Percentiles rank a stretch among this genome's conserved stretches.
Conservation (phyloP, 1,284 basidiomycete species). For the Pseudozyma tsukubaensis region DNA sequence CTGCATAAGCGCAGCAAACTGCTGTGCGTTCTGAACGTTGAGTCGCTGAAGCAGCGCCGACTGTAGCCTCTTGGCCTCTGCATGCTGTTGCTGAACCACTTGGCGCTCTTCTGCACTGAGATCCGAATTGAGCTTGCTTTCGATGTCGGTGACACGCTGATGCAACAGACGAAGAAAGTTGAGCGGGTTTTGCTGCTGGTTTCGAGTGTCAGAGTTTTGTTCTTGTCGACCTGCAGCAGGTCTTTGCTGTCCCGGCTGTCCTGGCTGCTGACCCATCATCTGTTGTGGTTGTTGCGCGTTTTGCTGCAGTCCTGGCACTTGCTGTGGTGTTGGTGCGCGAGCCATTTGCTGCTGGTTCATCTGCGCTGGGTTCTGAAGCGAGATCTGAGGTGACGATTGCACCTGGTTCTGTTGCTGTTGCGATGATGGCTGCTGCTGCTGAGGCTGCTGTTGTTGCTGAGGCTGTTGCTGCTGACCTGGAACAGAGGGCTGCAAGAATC, state of each 20-base stretch:
- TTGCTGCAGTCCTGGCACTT: slow-evolving; percentile 24
- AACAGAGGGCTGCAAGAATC: slow-evolving; percentile 31
- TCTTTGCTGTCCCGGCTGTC: slow-evolving; percentile 31
- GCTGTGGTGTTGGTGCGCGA: slow-evolving; percentile 23
- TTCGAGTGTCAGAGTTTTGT: slow-evolving; percentile 14
- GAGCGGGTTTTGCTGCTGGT: slow-evolving; percentile 44
- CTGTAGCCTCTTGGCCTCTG: slow-evolving; percentile 51
- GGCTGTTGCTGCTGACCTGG: slow-evolving; percentile 28
- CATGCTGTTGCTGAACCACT: slow-evolving; percentile 43
- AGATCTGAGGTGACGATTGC: slow-evolving; percentile 34
- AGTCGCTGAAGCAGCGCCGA: slow-evolving; percentile 46
- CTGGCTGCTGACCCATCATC: slow-evolving; percentile 34
- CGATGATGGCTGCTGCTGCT: slow-evolving; percentile 21
- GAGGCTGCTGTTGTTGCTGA: slow-evolving; percentile 14
- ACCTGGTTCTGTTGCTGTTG: slow-evolving; percentile 22
- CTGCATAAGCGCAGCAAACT: slow-evolving; percentile 38
- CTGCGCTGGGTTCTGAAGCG: slow-evolving; percentile 21
- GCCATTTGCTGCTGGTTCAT: slow-evolving; percentile 36
- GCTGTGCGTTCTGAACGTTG: slow-evolving; percentile 45
- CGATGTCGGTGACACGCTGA: slow-evolving; percentile 55
- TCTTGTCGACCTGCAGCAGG: slow-evolving; percentile 27
- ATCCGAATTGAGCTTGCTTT: slow-evolving; percentile 51
- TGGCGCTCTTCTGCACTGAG: slow-evolving; percentile 52
- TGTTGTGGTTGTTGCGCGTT: slow-evolving; percentile 29
- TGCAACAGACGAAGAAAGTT: slow-evolving; percentile 58